These are phyloP conservation scores for Allium cepa DNA, from an alignment of 106 monocot species.

Conservation along the genomic window DNA sequence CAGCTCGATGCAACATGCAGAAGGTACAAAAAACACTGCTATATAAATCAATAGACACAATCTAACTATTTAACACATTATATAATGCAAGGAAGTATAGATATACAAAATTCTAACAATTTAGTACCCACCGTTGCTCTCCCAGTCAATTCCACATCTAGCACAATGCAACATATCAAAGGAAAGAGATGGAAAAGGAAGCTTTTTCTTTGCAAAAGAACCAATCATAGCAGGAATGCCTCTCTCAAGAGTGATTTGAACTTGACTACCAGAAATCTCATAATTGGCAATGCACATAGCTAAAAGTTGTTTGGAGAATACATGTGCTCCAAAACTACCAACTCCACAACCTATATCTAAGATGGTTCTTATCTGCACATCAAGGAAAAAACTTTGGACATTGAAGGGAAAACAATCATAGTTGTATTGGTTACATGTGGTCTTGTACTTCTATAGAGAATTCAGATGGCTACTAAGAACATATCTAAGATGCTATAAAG, in stretches of 20 bases:
- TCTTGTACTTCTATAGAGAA: too few relatives aligned
- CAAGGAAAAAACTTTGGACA: neutral
- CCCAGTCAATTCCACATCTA: slow-evolving; percentile 80
- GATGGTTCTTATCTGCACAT: slow-evolving; percentile 64
- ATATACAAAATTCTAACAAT: neutral
- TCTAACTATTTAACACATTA: too few relatives aligned
- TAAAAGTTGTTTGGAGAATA: slow-evolving; percentile 68
- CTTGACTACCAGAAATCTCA: slow-evolving; percentile 87
- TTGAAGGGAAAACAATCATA: too few relatives aligned
- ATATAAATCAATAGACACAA: too few relatives aligned
- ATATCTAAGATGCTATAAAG: too few relatives aligned
- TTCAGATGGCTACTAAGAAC: too few relatives aligned
- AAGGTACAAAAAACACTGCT: too few relatives aligned
- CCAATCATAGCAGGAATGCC: slow-evolving; percentile 92
- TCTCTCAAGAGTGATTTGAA: slow-evolving; percentile 89
- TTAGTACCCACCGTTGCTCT: slow-evolving; percentile 44
- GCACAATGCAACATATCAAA: slow-evolving; percentile 97
- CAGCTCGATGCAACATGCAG: too few relatives aligned
- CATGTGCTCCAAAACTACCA: slow-evolving; percentile 90
- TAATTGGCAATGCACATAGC: slow-evolving; percentile 91
- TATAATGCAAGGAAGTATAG: neutral
- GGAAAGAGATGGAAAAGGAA: slow-evolving; percentile 78
- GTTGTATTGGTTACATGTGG: too few relatives aligned
- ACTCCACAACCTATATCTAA: slow-evolving; percentile 96
- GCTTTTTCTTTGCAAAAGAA: slow-evolving; percentile 63